Evolutionary conservation across 768 basidiomycete genomes (phyloP), one percentile per base, ranked within the genome.

Genomic region (Termitomyces sp.): DNA sequence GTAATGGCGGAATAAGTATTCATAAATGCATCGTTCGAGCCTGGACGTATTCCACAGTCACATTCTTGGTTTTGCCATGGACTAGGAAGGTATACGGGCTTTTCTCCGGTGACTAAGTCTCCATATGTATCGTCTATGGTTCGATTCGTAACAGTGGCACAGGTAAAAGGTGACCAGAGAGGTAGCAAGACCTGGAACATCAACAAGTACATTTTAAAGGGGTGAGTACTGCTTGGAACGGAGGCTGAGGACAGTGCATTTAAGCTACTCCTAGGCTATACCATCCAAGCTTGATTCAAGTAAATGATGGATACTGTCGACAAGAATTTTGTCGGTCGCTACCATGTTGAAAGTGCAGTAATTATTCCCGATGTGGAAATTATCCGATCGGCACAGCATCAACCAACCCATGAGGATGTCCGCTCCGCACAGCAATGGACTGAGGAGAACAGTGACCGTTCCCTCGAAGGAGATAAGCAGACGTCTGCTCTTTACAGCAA

Each of bases 121-220:
- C 67, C 67, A 8, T 9, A 14, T 2, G 54, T 61, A 53, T 69
- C 68, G 30, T 69, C 68, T 40, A 69, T 67, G 6, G 66, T 66
- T 6, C 63, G 63, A 59, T 44, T 58, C 24, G 48, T 47, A 6
- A 44, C 4, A 32, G 40, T 48, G 2, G 53, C 58, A 4, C 24
- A 24, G n/a, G 14, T 26, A 28, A 57, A 24, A 43, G 18, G 22
- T 7, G n/a, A 26, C 36, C 14, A 38, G 32, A 49, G 20, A 24
- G n/a, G 22, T 20, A 30, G 46, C n/a, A 48, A 7, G 32, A 8
- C 32, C 20, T 47, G 54, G 44, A 46, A 18, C 38, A 36, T 35
- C 1, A 9, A 14, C 20, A 24, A 30, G 35, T 16, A 12, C 47
- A 49, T 49, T n/a, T 12, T 9, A 30, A 30, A 26, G 16, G 22